A percentile compares a stretch with the other conserved stretches of the same genome.
Conservation (phyloP, 1,139 yeast species). For the Pichia sp. region DNA sequence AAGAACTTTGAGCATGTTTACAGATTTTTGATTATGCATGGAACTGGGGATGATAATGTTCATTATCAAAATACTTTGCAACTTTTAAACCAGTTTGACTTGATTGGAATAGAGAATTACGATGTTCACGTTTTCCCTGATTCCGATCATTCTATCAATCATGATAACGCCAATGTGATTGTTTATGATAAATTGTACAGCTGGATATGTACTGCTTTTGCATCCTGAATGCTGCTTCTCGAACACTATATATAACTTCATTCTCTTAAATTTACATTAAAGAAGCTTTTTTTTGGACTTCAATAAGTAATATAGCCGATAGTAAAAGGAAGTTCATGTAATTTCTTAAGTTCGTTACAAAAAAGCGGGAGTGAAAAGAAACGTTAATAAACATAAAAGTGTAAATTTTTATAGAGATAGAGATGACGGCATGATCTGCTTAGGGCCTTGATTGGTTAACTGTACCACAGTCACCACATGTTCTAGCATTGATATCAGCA, state of each 20-base stretch:
- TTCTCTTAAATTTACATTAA: background rate
- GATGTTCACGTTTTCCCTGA: conserved; percentile 93
- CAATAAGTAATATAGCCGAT: too few species aligned
- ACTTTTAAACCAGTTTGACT: conserved; percentile 65
- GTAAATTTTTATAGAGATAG: background rate
- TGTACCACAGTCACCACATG: conserved; percentile 74
- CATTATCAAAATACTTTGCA: conserved; percentile 83
- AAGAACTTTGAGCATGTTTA: conserved; percentile 44
- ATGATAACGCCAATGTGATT: conserved; percentile 72
- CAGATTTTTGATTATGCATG: conserved; percentile 84
- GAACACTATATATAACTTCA: background rate
- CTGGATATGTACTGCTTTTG: conserved; percentile 73
- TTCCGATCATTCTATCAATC: conserved; percentile 77
- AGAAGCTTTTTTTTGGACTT: background rate
- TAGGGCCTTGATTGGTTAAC: conserved; percentile 59
- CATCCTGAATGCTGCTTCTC: conserved; percentile 4
- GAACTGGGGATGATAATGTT: conserved; percentile 96
- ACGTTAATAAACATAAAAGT: background rate
- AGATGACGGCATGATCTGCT: conserved; percentile 11
- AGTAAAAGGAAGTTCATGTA: too few species aligned
- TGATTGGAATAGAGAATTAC: conserved; percentile 65
- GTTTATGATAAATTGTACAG: conserved; percentile 68
- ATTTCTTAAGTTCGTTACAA: background rate
- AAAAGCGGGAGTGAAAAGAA: background rate
- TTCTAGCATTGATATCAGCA: conserved; percentile 54